Base-by-base conservation (phyloP, 768 basidiomycete genomes). In the Boletus edulis region DNA sequence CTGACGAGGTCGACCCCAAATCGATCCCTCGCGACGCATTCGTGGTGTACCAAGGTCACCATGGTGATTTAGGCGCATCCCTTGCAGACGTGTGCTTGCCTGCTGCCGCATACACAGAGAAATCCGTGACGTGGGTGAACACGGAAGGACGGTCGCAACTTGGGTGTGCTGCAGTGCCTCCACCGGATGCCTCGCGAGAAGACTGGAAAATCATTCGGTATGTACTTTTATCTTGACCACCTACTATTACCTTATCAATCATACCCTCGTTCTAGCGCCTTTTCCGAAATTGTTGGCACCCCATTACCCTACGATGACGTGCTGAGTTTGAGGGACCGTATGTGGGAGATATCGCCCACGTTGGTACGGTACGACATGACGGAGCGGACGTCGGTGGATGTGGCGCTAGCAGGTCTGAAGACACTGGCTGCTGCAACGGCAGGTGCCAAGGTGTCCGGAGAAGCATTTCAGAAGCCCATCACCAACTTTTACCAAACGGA, bases 41-140 rank as follows among this genome's bases (percentile, higher is more conserved):
- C 65, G 95, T 98, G 44, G 96, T 99, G 14, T 99, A 99, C 72
- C 97, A 98, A 67, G 97, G 97, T 35, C 95, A 98, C 71, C 97
- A 99, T 67, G 97, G 97, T 63, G 97, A 99, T 70, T 78, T 92
- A 51, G 96, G 97, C 35, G 97, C 97, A 3, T 91, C 94, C 64
- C 85, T 94, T 22, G 97, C 97, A n/a, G 97, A 99, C 67, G 94
- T 98, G 55, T 92, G 91, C 70, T 76, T 98, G 17, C 97, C 97
- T 15, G 92, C 82, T 9, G 82, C 88, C 15, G 97, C 97, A 3
- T 98, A 97, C 75, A 98, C 96, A 3, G 97, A 98, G 76, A 89
- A 89, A 64, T 78, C 82, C 9, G 79, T 81, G 46, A 98, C 94
- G 1, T 98, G 95, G 94, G 83, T 99, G 52, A 99, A 99, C 76